phyloP scores from a whole-genome alignment of 2,329 filamentous ascomycete species.

The Lasiodiplodia gonubiensis region DNA sequence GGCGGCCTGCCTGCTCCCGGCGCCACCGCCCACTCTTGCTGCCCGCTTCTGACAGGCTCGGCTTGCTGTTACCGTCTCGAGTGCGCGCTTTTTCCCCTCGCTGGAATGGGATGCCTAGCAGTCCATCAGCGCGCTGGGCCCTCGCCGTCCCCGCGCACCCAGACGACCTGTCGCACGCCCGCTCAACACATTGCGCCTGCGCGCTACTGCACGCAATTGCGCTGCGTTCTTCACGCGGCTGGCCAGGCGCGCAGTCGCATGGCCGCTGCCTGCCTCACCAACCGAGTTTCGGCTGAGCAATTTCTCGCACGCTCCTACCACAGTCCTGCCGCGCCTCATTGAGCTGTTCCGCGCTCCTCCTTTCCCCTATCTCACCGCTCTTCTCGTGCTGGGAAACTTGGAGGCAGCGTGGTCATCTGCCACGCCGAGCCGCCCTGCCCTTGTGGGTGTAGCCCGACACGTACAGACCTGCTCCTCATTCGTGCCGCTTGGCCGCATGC shows the following conservation, averaged over 20 bases:
- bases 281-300: slow-evolving; percentile 22
- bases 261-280: slow-evolving; percentile 1
- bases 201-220: slow-evolving; percentile 4
- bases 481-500: slow-evolving; percentile 5
- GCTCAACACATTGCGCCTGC: not conserved
- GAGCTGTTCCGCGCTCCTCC: slow-evolving; percentile 1
- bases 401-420: slow-evolving; percentile 23
- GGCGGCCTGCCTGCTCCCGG: slow-evolving; percentile 7
- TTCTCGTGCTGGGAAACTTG: slow-evolving; percentile 10
- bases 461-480: slow-evolving; percentile 10
- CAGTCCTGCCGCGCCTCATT: slow-evolving; percentile 13
- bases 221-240: not conserved
- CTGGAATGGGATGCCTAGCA: slow-evolving; percentile 23
- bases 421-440: slow-evolving; percentile 21
- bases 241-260: not conserved
- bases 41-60: slow-evolving; percentile 3
- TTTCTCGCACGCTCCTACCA: slow-evolving; percentile 12
- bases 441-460: slow-evolving; percentile 10
- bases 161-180: slow-evolving; percentile 15
- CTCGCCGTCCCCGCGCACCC: slow-evolving; percentile 1
- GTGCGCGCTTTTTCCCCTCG: slow-evolving; percentile 26
- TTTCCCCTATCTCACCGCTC: slow-evolving; percentile 23
- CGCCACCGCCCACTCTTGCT: slow-evolving; percentile 16
- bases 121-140: not conserved
- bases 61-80: slow-evolving; percentile 11